These are phyloP conservation scores for Solanum hybrid DNA, from an alignment of 305 asterid genomes.

Conservation along the genomic window DNA sequence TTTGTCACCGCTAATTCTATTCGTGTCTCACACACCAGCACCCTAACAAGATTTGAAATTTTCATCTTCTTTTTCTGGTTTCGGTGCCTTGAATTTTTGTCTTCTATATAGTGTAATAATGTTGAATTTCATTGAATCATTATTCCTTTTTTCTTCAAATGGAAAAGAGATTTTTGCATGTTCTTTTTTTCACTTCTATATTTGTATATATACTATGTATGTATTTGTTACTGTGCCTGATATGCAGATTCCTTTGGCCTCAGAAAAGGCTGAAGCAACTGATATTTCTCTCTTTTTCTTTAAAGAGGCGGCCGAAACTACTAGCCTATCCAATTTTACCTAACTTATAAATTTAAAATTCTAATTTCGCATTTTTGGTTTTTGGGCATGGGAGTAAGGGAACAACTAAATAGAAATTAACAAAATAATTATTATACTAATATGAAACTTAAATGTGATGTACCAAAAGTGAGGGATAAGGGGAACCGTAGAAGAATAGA, in stretches of 20 bases:
- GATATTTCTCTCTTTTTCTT: background rate
- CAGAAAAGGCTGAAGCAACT: background rate
- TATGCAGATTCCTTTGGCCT: background rate
- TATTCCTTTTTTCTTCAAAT: background rate
- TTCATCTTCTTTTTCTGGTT: background rate
- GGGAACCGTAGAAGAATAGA: background rate
- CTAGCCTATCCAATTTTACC: background rate
- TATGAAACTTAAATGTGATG: background rate
- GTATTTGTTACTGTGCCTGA: background rate
- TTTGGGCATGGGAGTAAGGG: background rate
- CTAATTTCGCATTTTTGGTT: background rate
- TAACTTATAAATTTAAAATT: background rate
- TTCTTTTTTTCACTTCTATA: background rate
- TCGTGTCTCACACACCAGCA: background rate
- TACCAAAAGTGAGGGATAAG: background rate
- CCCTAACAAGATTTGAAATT: background rate
- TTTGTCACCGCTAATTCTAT: conserved; percentile 48
- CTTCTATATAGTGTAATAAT: background rate
- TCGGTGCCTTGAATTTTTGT: background rate
- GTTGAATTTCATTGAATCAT: background rate
- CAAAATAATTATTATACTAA: background rate
- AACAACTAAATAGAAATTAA: background rate
- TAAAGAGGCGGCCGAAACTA: background rate
- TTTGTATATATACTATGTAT: background rate
- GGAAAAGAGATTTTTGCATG: background rate